These are phyloP conservation scores for Hyparrhenia diplandra DNA, from an alignment of 176 grass and related monocot species.

Conservation along the genomic window DNA sequence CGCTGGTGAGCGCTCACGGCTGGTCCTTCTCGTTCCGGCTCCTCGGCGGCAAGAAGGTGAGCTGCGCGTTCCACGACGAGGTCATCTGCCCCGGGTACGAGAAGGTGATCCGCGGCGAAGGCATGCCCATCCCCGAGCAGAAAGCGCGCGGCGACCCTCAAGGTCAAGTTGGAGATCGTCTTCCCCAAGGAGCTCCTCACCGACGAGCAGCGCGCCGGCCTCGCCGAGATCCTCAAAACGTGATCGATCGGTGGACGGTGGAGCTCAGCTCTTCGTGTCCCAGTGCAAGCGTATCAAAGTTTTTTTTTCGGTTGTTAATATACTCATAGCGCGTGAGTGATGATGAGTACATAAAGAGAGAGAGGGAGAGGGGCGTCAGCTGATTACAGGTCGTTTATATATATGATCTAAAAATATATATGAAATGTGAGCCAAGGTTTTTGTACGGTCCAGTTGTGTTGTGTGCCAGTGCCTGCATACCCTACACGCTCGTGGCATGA, in stretches of 20 bases:
- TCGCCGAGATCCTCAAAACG: conserved; percentile 51
- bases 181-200: conserved; percentile 77
- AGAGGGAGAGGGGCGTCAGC: conserved; percentile 25
- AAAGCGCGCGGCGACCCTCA: conserved; percentile 56
- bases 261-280: neutral
- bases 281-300: conserved; percentile 34
- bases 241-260: neutral
- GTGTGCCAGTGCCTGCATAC: too few species aligned
- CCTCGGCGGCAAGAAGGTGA: conserved; percentile 62
- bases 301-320: conserved; percentile 51
- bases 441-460: neutral
- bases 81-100: conserved; percentile 69
- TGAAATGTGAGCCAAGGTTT: conserved; percentile 36
- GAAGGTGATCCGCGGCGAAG: conserved; percentile 73
- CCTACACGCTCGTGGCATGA: conserved; percentile 27
- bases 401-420: neutral
- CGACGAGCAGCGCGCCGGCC: conserved; percentile 44
- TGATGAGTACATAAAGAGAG: conserved; percentile 44
- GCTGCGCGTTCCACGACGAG: conserved; percentile 65
- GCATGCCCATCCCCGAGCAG: conserved; percentile 62
- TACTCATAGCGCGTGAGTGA: conserved; percentile 10
- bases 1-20: conserved; percentile 80
- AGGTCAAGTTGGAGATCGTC: conserved; percentile 63
- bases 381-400: conserved; percentile 62
- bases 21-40: conserved; percentile 88